Base-by-base conservation (phyloP, 208 protist genomes). In the Trypanosoma vivax region DNA sequence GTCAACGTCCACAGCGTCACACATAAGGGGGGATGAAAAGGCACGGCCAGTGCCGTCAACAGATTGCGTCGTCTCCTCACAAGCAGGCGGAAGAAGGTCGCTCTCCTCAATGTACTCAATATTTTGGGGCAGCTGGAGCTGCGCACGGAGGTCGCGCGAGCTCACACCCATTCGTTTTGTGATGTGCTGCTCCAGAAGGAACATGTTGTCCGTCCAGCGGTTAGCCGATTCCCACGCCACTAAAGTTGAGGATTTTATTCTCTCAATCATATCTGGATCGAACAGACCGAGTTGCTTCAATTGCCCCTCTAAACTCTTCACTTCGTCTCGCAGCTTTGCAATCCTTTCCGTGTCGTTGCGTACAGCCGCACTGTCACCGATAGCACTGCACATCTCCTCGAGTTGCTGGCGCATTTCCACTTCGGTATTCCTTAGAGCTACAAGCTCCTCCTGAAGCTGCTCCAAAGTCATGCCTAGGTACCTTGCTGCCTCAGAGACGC, bases 161-260 rank as follows among this genome's bases (percentile, higher is more conserved):
- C 30, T 71, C 24, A 60, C 28, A 23, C 78, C 65, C 51, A 76
- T 60, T 16, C 57, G 50, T 5, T 27, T 21, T 25, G 53, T 45
- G 11, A 92, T 59, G 49, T 76, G 51, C 41, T 83, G 62, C 54
- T 92, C 75, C 1, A 83, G 54, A 1, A 85, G 60, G 31, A 71
- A 80, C 33, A 75, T 79, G 50, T 92, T 92, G 46, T 92, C 85
- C 16, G 85, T 88, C 81, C 85, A 92, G 13, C 81, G 76, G 59
- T 92, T 88, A 2, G 76, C 78, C 2, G 85, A 67, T 23, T 73
- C 78, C 33, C 57, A 60, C 3, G 80, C 80, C 5, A 66, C 27
- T 0, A 1, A 25, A 5, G 66, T 77, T 25, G 63, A 48, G 2
- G 31, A 10, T 11, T 69, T 52, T 5, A 92, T 39, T 11, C 18